phyloP scores from a whole-genome alignment of 306 rosid genomes.

The Hippophae tibetana region DNA sequence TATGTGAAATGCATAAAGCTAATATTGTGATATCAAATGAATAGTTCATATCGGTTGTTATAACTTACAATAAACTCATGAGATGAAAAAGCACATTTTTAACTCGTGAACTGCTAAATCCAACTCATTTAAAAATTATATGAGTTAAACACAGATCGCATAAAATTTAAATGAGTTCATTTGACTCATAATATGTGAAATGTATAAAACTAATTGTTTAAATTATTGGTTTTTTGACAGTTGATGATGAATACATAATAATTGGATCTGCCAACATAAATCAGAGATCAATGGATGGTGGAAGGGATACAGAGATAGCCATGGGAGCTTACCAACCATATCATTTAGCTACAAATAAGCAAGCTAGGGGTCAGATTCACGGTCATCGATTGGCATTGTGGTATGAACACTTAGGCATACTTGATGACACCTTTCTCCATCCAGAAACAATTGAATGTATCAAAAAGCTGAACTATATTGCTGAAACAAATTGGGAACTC shows the following conservation, averaged over 20 bases:
- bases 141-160: too few relatives aligned
- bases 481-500: conserved; percentile 25
- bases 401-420: conserved; percentile 40
- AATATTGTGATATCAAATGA: too few relatives aligned
- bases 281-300: conserved; percentile 50
- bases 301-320: conserved; percentile 41
- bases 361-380: conserved; percentile 44
- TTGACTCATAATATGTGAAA: too few relatives aligned
- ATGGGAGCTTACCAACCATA: conserved; percentile 52
- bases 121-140: too few relatives aligned
- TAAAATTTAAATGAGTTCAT: too few relatives aligned
- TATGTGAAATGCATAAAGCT: too few relatives aligned
- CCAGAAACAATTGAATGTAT: conserved; percentile 36
- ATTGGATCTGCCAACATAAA: conserved; percentile 47
- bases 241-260: conserved; percentile 47
- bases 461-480: conserved; percentile 28
- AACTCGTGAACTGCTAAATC: too few relatives aligned
- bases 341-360: conserved; percentile 22
- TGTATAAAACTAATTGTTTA: too few relatives aligned
- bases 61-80: too few relatives aligned
- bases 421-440: conserved; percentile 24
- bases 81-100: too few relatives aligned
- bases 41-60: too few relatives aligned
- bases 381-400: conserved; percentile 46
- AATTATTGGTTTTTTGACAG: conserved; percentile 15